A percentile compares a stretch with the other conserved stretches of the same genome.
Conservation (phyloP, 768 basidiomycete genomes). For the Astraeus odoratus region DNA sequence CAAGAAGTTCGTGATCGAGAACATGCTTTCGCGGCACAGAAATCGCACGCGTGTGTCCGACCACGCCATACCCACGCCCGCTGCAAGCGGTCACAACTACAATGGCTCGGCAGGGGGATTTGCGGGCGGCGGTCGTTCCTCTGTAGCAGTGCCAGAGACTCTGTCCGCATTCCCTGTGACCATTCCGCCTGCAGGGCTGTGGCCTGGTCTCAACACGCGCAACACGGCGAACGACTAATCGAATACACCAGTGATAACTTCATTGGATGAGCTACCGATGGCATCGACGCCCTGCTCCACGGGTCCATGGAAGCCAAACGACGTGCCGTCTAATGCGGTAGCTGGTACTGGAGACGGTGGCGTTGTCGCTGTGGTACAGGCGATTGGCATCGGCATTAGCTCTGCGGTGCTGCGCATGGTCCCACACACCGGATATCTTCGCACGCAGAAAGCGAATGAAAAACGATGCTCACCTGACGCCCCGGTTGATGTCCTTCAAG, state of each 20-base stretch:
- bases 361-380: conserved; percentile 37
- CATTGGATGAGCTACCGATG: conserved; percentile 78
- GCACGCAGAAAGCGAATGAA: neutral
- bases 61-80: conserved; percentile 29
- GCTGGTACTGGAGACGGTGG: conserved; percentile 38
- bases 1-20: conserved; percentile 75
- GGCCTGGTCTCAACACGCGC: conserved; percentile 61
- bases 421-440: no score
- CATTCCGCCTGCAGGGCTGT: conserved; percentile 14
- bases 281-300: conserved; percentile 78
- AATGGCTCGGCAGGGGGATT: conserved; percentile 21
- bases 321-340: conserved; percentile 39
- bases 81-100: conserved; percentile 5
- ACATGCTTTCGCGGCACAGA: conserved; percentile 67
- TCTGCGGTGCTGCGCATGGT: conserved; percentile 54
- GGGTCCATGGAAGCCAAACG: conserved; percentile 53
- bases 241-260: conserved; percentile 76
- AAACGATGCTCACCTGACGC: conserved; percentile 59
- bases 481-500: conserved; percentile 48
- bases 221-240: conserved; percentile 88
- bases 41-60: conserved; percentile 58
- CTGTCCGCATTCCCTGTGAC: neutral
- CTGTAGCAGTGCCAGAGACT: neutral
- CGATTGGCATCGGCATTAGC: conserved; percentile 73
- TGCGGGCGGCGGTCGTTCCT: conserved; percentile 13